phyloP scores from a whole-genome alignment of 2,329 filamentous ascomycete genomes.

The Fusarium sp. region DNA sequence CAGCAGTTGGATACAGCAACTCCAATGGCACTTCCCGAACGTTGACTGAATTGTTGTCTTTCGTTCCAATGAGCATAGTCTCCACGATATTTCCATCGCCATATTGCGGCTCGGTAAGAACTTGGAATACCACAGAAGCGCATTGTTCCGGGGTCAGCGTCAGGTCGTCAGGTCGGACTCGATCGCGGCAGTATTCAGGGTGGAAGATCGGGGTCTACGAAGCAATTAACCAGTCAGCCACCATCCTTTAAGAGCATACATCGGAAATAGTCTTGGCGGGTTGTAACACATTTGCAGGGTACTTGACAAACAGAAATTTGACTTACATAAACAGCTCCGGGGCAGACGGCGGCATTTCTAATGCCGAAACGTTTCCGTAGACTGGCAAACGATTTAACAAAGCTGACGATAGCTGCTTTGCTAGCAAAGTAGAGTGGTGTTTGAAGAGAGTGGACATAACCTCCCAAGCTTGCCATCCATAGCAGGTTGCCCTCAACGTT shows the following conservation, averaged over 20 bases:
- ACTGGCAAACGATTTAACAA: conserved; percentile 25
- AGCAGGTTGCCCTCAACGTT: conserved; percentile 43
- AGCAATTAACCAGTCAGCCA: not conserved
- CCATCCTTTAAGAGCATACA: not conserved
- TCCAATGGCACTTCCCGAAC: conserved; percentile 7
- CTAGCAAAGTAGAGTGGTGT: conserved; percentile 45
- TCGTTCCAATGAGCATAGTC: conserved; percentile 22
- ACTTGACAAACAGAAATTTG: rapidly evolving
- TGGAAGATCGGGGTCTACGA: conserved; percentile 24
- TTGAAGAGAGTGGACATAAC: conserved; percentile 49
- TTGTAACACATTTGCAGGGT: not conserved
- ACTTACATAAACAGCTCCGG: conserved; percentile 27
- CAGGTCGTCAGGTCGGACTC: conserved; percentile 13
- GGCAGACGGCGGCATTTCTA: conserved; percentile 31
- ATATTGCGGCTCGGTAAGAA: conserved; percentile 25
- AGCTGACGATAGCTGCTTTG: conserved; percentile 33
- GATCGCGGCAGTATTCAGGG: conserved; percentile 23
- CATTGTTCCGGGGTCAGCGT: conserved; percentile 15
- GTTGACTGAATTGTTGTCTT: conserved; percentile 8
- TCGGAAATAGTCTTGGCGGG: not conserved
- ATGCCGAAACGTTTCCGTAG: conserved; percentile 14
- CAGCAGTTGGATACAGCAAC: conserved; percentile 15
- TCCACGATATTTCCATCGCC: conserved; percentile 36
- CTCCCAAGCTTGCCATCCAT: conserved; percentile 49
- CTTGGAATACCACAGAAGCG: conserved; percentile 7